Base-by-base conservation (phyloP, 2,329 filamentous ascomycete species). In the Alternaria hordeiaustralica region DNA sequence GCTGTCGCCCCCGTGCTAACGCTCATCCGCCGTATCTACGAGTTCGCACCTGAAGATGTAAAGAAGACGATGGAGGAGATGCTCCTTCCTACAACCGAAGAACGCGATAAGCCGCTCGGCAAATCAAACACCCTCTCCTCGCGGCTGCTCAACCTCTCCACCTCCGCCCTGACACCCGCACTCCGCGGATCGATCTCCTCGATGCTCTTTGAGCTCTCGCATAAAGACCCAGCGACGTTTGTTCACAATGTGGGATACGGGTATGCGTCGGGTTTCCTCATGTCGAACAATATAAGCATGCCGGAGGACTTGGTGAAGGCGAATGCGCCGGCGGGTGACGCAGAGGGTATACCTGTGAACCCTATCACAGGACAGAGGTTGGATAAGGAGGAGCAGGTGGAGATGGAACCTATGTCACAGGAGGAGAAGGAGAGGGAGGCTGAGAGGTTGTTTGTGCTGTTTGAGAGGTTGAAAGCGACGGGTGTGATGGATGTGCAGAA, bases 211-310 rank as follows among this genome's bases (percentile, higher is more conserved):
- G 92, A 96, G 68, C 85, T 98, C 26, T 97, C 94, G 0, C 91
- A 90, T 67, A 92, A 90, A 71, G 90, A 97, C 71, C 88, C 94
- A 0, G 87, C 86, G 15, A 91, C 86, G 28, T 96, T 97, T 74
- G 92, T 98, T 1, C 87, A 92, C 55, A 97, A 97, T 70, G 92
- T 99, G 12, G 96, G 96, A 0, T 99, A 97, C 76, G 96, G 96
- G 0, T 97, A 92, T 75, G 96, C 96, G 0, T 92, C 94, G 0
- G 96, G 96, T 0, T 97, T 96, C 76, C 83, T 99, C 15, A 90
- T 94, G 82, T 90, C 92, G 66, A 92, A 95, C 66, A 92, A 96
- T 59, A 89, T 98, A 12, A 86, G 90, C 0, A 84, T 97, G 21
- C 93, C 94, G 0, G 85, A 89, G 62, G 89, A 86, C 58, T 87